Base-by-base conservation (phyloP, 768 basidiomycete species). In the Lactarius evosmus region DNA sequence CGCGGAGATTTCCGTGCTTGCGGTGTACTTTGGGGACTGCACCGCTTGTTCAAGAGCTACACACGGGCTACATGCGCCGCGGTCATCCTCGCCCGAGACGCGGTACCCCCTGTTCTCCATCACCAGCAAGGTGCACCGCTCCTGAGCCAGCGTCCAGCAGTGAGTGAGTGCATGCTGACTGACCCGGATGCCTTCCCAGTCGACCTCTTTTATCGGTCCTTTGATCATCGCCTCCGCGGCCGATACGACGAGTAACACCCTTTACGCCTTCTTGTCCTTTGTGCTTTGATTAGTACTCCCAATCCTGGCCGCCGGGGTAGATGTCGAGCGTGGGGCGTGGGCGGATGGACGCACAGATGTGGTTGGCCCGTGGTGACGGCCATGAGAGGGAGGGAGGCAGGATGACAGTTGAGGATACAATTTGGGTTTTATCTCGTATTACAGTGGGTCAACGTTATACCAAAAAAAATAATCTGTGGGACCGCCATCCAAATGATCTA, bases 11-110 rank as follows among this genome's bases (percentile, higher is more conserved):
- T n/a, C n/a, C n/a, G n/a, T n/a, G n/a, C n/a, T n/a, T n/a, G n/a
- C n/a, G n/a, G n/a, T n/a, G n/a, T n/a, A n/a, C n/a, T n/a, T n/a
- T n/a, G n/a, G n/a, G n/a, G n/a, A n/a, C n/a, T 93, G 1, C 95
- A 91, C 69, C 95, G 95, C 4, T 89, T 93, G 0, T 97, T 97
- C 76, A 93, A 96, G 74, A 83, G 89, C 25, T 96, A 94, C 66
- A 89, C 93, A 0, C 77, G 95, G 29, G 91, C 93, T 2, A 85
- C 89, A 44, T 97, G 92, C 70, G 86, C 93, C 1, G 91, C 91
- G 69, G 75, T 99, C 58, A 81, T 98, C 3, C 96, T 95, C 0
- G 83, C 83, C 2, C 87, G 90, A 0, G 92, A 97, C 92, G 61
- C 98, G 93, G 89, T 86, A 88, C 66, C 88, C 85, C 2, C 75